A percentile compares a stretch with the other conserved stretches of the same genome.
Conservation (phyloP, 352 stramenopile genomes). For the Phytophthora cryptogea region DNA sequence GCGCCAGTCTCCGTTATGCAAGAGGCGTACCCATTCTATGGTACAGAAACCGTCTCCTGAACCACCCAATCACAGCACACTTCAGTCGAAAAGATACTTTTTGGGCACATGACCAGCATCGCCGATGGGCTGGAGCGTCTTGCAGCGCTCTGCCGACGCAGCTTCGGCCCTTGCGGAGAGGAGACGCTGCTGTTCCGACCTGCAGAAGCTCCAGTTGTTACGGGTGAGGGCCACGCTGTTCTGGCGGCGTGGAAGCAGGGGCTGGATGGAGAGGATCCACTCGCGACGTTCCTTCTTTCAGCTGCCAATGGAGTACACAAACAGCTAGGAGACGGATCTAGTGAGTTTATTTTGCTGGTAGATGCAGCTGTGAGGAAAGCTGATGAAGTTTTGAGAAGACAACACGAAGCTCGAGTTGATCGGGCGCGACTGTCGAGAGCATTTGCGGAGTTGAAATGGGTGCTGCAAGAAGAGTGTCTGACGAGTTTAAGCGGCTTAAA, state of each 20-base stretch:
- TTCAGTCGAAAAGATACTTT: constrained; percentile 22
- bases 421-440: constrained; percentile 36
- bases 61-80: constrained; percentile 16
- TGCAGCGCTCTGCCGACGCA: constrained; percentile 37
- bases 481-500: constrained; percentile 2
- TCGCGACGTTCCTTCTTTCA: constrained; percentile 54
- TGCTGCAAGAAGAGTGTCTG: constrained; percentile 27
- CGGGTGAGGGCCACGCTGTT: constrained; percentile 53
- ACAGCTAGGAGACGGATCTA: constrained; percentile 58
- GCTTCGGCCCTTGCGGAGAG: constrained; percentile 56
- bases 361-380: constrained; percentile 32
- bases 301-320: constrained; percentile 53
- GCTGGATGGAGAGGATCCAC: constrained; percentile 21
- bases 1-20: constrained; percentile 7
- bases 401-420: constrained; percentile 3
- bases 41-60: constrained; percentile 2
- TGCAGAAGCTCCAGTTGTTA: constrained; percentile 61
- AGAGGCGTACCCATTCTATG: constrained; percentile 16
- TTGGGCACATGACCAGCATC: constrained; percentile 19
- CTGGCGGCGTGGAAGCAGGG: constrained; percentile 47
- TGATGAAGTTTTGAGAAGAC: constrained; percentile 5
- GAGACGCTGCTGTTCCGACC: constrained; percentile 64
- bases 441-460: constrained; percentile 43
- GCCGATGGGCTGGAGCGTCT: constrained; percentile 28
- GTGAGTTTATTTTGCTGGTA: constrained; percentile 64